Percentiles rank a stretch among this genome's conserved stretches.
These are phyloP conservation scores for Cladophialophora bantiana DNA, from an alignment of 2,329 filamentous ascomycete species.

Conservation along the genomic window DNA sequence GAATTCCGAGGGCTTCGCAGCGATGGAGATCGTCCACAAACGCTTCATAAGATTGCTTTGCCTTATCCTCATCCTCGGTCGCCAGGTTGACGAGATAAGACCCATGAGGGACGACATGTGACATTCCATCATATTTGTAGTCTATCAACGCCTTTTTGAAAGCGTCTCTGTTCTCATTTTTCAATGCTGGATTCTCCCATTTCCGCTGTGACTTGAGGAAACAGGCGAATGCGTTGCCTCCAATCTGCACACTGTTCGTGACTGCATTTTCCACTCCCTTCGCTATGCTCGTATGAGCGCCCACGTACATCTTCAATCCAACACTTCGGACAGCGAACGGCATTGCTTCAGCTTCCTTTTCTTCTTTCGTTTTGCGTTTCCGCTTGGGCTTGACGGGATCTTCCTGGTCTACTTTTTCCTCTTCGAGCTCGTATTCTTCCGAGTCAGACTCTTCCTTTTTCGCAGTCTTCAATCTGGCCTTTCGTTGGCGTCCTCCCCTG, in stretches of 20 bases:
- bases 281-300: slow-evolving; percentile 88
- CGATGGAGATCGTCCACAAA: slow-evolving; percentile 89
- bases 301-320: slow-evolving; percentile 81
- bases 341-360: slow-evolving; percentile 63
- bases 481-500: not conserved
- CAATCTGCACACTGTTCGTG: slow-evolving; percentile 77
- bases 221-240: slow-evolving; percentile 88
- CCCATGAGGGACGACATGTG: slow-evolving; percentile 85
- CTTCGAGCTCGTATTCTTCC: slow-evolving; percentile 19
- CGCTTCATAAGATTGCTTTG: slow-evolving; percentile 80
- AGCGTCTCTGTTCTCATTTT: slow-evolving; percentile 68
- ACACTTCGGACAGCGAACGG: slow-evolving; percentile 74
- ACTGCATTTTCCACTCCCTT: slow-evolving; percentile 94
- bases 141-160: slow-evolving; percentile 74
- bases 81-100: slow-evolving; percentile 97
- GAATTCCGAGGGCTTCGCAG: slow-evolving; percentile 85
- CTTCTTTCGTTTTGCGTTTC: slow-evolving; percentile 64
- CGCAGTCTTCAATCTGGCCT: slow-evolving; percentile 3
- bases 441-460: slow-evolving; percentile 8
- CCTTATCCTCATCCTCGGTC: slow-evolving; percentile 78
- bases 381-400: slow-evolving; percentile 36
- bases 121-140: slow-evolving; percentile 73
- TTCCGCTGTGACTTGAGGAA: slow-evolving; percentile 97
- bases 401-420: slow-evolving; percentile 7
- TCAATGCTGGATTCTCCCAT: slow-evolving; percentile 83